Percentiles rank a stretch among this genome's conserved stretches.
phyloP scores from a whole-genome alignment of 2,329 filamentous ascomycete genomes.

The Aspergillus aculeatinus region DNA sequence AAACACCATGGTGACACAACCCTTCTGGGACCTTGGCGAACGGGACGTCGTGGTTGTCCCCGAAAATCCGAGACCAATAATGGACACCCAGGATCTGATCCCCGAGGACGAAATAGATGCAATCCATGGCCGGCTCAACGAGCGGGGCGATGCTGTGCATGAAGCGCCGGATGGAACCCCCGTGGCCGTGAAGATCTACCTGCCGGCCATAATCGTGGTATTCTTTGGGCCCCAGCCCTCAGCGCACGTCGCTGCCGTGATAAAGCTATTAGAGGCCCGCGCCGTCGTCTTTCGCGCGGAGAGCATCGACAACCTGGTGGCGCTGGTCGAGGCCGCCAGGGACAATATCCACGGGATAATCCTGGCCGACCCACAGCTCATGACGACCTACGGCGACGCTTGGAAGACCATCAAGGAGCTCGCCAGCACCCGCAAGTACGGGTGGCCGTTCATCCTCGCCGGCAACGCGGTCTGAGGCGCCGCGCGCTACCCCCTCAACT shows the following conservation, averaged over 20 bases:
- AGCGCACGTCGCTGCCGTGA: no score
- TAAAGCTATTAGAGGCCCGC: no score
- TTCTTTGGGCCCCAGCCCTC: no score
- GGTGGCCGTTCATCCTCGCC: neutral
- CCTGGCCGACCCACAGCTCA: neutral
- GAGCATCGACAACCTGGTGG: neutral
- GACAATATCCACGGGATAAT: neutral
- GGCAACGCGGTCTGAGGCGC: neutral
- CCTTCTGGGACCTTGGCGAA: no score
- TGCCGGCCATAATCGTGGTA: no score
- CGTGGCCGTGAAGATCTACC: neutral
- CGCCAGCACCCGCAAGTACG: neutral
- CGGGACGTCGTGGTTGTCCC: no score
- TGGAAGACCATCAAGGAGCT: neutral
- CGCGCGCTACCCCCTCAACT: neutral
- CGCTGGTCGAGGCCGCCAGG: neutral
- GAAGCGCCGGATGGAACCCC: no score
- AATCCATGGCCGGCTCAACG: conserved; percentile 6
- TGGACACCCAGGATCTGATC: no score
- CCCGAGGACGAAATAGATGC: conserved; percentile 1
- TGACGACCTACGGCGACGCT: neutral
- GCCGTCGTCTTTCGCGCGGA: neutral
- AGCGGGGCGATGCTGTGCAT: neutral
- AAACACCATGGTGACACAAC: no score
- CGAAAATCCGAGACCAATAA: no score